A percentile compares a stretch with the other conserved stretches of the same genome.
These are phyloP conservation scores for Aphanoascus verrucosus DNA, from an alignment of 2,329 filamentous ascomycete species.

Conservation along the genomic window DNA sequence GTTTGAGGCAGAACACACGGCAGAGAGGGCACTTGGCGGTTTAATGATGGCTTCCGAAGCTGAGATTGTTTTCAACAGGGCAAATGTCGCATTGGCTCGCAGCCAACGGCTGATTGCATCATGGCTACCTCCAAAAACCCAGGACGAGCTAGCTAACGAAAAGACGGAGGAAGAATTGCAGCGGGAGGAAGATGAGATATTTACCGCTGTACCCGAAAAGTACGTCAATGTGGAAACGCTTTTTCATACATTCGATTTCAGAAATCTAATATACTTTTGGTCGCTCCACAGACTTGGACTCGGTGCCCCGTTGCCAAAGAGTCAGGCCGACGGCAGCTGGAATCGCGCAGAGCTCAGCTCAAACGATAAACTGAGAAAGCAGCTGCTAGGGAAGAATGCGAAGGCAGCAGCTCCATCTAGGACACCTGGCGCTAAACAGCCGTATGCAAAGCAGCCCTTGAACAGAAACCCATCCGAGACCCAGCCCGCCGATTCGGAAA, in stretches of 20 bases:
- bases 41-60: constrained; percentile 36
- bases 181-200: constrained; percentile 45
- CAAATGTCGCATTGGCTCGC: constrained; percentile 44
- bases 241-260: neutral
- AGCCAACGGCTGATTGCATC: constrained; percentile 46
- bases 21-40: neutral
- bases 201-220: constrained; percentile 45
- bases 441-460: neutral
- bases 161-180: constrained; percentile 38
- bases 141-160: constrained; percentile 28
- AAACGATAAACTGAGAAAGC: constrained; percentile 37
- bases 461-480: neutral
- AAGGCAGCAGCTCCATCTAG: constrained; percentile 20
- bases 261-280: constrained; percentile 9
- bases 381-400: constrained; percentile 36
- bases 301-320: constrained; percentile 38
- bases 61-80: constrained; percentile 46
- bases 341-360: constrained; percentile 33
- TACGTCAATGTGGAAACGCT: constrained; percentile 24
- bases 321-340: constrained; percentile 31
- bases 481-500: neutral
- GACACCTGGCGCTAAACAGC: constrained; percentile 20
- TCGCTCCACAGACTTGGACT: constrained; percentile 34
- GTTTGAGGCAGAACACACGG: neutral
- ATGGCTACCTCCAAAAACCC: constrained; percentile 43